Evolutionary conservation across 2,329 filamentous ascomycete species (phyloP).

Genomic region (Colletotrichum truncatum): DNA sequence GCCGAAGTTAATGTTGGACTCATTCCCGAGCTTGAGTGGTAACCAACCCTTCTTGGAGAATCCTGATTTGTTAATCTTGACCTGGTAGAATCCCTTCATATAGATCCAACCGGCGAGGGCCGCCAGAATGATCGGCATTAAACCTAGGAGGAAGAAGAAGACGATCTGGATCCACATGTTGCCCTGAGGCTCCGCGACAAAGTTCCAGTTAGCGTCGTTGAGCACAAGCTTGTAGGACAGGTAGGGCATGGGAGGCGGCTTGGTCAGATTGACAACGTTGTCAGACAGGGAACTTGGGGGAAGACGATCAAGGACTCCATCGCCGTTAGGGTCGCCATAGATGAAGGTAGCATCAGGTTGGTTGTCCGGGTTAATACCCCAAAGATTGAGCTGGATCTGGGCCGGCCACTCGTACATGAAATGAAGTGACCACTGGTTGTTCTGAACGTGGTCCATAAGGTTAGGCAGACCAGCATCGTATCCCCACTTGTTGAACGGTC

Average conservation of each 20-base stretch:
- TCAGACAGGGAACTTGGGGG: conserved; percentile 66
- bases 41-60: conserved; percentile 36
- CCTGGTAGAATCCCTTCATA: conserved; percentile 60
- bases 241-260: conserved; percentile 59
- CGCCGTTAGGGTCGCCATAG: conserved; percentile 70
- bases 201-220: conserved; percentile 63
- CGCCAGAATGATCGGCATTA: conserved; percentile 61
- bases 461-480: conserved; percentile 61
- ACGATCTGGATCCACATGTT: conserved; percentile 60
- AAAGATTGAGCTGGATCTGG: conserved; percentile 69
- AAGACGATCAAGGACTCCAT: conserved; percentile 69
- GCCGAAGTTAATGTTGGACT: conserved; percentile 43
- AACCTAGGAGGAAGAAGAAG: conserved; percentile 60
- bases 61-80: conserved; percentile 63
- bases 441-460: conserved; percentile 43
- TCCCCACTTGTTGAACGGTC: conserved; percentile 70
- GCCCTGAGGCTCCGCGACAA: conserved; percentile 60
- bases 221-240: conserved; percentile 63
- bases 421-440: conserved; percentile 65
- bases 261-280: conserved; percentile 67
- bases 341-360: conserved; percentile 67
- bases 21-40: conserved; percentile 39
- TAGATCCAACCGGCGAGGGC: conserved; percentile 61
- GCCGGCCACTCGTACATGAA: conserved; percentile 73
- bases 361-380: conserved; percentile 73